phyloP scores from a whole-genome alignment of 2,329 filamentous ascomycete genomes.

The Phyllosticta paracitricarpa region DNA sequence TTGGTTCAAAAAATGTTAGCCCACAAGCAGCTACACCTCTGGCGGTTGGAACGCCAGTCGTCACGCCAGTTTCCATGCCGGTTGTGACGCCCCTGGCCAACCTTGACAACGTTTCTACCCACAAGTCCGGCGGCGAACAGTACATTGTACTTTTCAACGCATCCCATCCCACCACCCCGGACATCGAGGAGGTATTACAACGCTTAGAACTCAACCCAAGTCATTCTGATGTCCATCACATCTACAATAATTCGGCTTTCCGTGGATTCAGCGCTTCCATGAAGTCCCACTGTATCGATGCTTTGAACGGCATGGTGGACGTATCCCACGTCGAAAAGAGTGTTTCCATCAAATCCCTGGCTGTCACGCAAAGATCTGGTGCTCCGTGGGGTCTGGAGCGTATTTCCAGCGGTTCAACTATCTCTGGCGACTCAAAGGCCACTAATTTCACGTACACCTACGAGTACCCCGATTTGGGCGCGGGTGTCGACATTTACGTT shows the following conservation, averaged over 20 bases:
- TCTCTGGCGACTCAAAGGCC: constrained; percentile 17
- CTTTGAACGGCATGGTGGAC: constrained; percentile 30
- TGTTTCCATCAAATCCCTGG: constrained; percentile 22
- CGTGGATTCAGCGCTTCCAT: constrained; percentile 31
- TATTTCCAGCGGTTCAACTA: constrained; percentile 27
- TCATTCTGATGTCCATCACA: constrained; percentile 28
- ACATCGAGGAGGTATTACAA: constrained; percentile 26
- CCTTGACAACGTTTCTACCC: background rate
- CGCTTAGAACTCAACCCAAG: constrained; percentile 26
- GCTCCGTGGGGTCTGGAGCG: constrained; percentile 40
- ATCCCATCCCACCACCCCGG: constrained; percentile 20
- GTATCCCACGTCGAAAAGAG: constrained; percentile 34
- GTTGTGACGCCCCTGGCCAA: background rate
- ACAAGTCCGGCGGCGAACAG: constrained; percentile 22
- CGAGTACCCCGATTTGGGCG: constrained; percentile 24
- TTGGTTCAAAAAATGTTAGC: background rate
- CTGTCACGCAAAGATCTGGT: constrained; percentile 19
- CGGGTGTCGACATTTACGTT: constrained; percentile 39
- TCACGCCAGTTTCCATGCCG: background rate
- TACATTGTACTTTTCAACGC: constrained; percentile 30
- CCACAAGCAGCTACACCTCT: background rate
- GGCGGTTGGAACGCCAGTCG: background rate
- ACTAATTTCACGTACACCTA: constrained; percentile 36
- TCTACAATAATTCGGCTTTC: constrained; percentile 33
- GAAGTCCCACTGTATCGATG: constrained; percentile 29